These are phyloP conservation scores for Hamamelis virginiana DNA, from an alignment of 164 flowering plant species.

Conservation along the genomic window DNA sequence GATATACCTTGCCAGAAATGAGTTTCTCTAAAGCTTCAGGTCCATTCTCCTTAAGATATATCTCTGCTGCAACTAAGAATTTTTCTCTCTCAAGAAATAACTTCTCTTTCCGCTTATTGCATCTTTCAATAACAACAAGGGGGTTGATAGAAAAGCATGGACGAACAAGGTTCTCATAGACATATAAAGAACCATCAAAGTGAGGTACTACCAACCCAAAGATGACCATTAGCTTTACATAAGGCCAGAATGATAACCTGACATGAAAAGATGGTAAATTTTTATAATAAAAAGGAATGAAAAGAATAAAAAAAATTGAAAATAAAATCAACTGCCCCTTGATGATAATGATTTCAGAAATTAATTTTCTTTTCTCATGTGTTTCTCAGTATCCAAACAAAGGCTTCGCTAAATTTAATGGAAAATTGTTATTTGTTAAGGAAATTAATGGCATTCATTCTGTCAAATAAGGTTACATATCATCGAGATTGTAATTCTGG, in stretches of 20 bases:
- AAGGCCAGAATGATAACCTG: conserved; percentile 27
- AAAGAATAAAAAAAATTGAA: background rate
- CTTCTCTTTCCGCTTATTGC: background rate
- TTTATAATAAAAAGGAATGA: background rate
- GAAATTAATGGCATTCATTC: too few relatives aligned
- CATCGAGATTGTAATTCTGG: too few relatives aligned
- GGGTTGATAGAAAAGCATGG: conserved; percentile 10
- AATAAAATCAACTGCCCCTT: too few relatives aligned
- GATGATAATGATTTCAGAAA: too few relatives aligned
- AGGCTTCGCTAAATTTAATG: too few relatives aligned
- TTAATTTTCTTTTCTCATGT: too few relatives aligned
- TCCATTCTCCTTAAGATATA: conserved; percentile 21
- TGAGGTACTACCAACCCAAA: conserved; percentile 15
- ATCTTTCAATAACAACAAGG: background rate
- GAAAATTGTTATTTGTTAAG: too few relatives aligned
- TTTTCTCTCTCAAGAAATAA: background rate
- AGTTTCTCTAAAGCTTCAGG: conserved; percentile 22
- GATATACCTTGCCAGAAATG: conserved; percentile 17
- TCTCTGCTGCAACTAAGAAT: conserved; percentile 17
- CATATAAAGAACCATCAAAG: conserved; percentile 23
- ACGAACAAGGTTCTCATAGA: conserved; percentile 20
- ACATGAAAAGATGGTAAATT: background rate
- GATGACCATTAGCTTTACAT: conserved; percentile 22
- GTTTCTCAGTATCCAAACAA: too few relatives aligned
- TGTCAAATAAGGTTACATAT: too few relatives aligned